Evolutionary conservation across 148 eudicot species (phyloP), one percentile per base, ranked within the genome.

Genomic region (Rhododendron ovatum): DNA sequence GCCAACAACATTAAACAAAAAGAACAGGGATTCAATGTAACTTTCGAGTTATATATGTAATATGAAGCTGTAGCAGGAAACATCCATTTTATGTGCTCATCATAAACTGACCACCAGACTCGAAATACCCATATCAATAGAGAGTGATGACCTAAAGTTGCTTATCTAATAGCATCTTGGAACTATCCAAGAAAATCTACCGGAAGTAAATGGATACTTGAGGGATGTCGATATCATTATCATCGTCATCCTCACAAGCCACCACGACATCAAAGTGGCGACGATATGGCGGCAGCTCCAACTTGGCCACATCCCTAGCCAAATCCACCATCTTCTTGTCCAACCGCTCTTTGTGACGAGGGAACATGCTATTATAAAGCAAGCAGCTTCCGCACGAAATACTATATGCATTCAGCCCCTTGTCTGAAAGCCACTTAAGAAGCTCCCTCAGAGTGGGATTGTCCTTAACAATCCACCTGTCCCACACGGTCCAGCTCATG

Each of bases 401-500:
- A 89, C 98, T 94, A 80, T 93, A 94, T 11, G 98, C 96, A 76
- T 91, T 92, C 41, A 95, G 88, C 76, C 96, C 96, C 90, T 92
- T 95, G 82, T 89, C 93, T 67, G 87, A 76, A 47, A 93, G 92
- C 98, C 98, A 95, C 43, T 91, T 84, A 8, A 94, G 83, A 78
- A 95, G 93, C 77, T 91, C 94, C 89, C 88, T 86, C 84, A 94
- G 74, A 1, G 98, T 95, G 8, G 97, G 94, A 84, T 95, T 92
- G 81, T 91, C 92, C 73, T 90, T 90, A 55, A 95, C 33, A 48
- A 89, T 86, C 99, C 98, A 95, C 84, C 98, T 88, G 86, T 96
- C 98, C 99, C 99, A 96, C 6, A 96, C 91, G 2, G 96, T 93
- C 98, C 99, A 95, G 87, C 88, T 94, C 96, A 96, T 86, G 80